A percentile compares a stretch with the other conserved stretches of the same genome.
phyloP scores from a whole-genome alignment of 1,139 yeast genomes.

The Debaryomyces robertsiae region DNA sequence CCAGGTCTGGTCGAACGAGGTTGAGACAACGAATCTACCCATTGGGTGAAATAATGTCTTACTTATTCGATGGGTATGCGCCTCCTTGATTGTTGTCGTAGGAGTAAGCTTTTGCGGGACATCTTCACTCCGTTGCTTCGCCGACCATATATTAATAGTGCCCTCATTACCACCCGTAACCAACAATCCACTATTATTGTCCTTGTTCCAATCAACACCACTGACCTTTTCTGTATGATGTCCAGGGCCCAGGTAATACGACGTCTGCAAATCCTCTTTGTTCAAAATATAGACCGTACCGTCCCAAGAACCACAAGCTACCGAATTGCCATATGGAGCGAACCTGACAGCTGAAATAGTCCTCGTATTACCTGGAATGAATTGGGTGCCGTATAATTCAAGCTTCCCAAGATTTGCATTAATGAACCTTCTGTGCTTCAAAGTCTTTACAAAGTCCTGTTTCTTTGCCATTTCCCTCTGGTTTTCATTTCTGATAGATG shows the following conservation, averaged over 20 bases:
- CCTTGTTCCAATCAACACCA: constrained; percentile 63
- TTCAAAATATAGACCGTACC: constrained; percentile 63
- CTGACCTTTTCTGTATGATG: constrained; percentile 64
- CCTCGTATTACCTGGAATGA: constrained; percentile 57
- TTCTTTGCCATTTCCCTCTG: constrained; percentile 24
- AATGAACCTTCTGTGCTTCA: constrained; percentile 49
- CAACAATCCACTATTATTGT: constrained; percentile 17
- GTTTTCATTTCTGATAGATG: constrained; percentile 42
- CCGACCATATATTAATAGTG: constrained; percentile 49
- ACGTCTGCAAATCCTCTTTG: constrained; percentile 36
- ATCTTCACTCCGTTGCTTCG: constrained; percentile 12
- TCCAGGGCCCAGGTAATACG: constrained; percentile 29
- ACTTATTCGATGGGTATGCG: constrained; percentile 62
- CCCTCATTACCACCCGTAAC: constrained; percentile 75
- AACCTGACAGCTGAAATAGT: constrained; percentile 66
- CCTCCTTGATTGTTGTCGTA: constrained; percentile 23
- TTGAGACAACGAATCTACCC: constrained; percentile 58
- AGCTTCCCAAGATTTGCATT: constrained; percentile 38
- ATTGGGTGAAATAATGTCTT: constrained; percentile 69
- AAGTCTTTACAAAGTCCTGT: constrained; percentile 31
- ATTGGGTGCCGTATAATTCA: constrained; percentile 68
- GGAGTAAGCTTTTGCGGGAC: constrained; percentile 19
- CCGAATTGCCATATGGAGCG: constrained; percentile 28
- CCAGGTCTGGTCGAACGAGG: constrained; percentile 91
- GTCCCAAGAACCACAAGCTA: constrained; percentile 85